These are phyloP conservation scores for Chytriomyces sp. DNA, from an alignment of 192 early-diverging fungal species.

Conservation along the genomic window DNA sequence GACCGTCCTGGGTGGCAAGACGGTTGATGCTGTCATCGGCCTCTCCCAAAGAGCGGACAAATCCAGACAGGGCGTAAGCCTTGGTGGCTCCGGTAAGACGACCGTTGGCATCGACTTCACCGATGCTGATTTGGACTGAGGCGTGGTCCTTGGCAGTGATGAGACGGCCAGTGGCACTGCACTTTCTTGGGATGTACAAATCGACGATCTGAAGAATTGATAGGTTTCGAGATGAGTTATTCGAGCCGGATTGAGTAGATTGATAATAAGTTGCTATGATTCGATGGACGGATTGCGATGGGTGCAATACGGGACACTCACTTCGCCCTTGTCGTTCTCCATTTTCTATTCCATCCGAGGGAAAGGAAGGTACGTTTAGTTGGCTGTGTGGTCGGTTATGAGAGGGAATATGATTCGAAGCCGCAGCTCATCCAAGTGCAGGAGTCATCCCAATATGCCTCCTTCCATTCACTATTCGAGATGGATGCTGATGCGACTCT, in stretches of 20 bases:
- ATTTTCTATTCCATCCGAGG: conserved; percentile 41
- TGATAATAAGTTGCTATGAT: background rate
- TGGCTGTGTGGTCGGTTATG: background rate
- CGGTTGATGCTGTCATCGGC: conserved; percentile 97
- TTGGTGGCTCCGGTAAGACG: conserved; percentile 73
- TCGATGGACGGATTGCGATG: background rate
- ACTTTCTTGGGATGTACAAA: conserved; percentile 95
- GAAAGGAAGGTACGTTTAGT: background rate
- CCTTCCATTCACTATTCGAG: no score
- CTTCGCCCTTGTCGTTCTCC: conserved; percentile 63
- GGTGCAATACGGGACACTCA: conserved; percentile 11
- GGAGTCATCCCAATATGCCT: no score
- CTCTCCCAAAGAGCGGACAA: conserved; percentile 87
- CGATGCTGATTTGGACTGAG: conserved; percentile 97
- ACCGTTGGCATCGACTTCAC: conserved; percentile 87
- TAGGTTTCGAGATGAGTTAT: background rate
- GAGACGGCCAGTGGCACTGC: conserved; percentile 97
- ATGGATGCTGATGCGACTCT: no score
- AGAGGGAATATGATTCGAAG: no score
- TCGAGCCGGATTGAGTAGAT: background rate
- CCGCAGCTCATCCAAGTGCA: no score
- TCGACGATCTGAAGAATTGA: conserved; percentile 65
- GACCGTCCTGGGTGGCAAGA: conserved; percentile 74
- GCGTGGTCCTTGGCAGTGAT: conserved; percentile 99
- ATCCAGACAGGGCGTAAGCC: conserved; percentile 92